These are phyloP conservation scores for Magnaporthiopsis poae DNA, from an alignment of 2,329 filamentous ascomycete genomes.

Conservation along the genomic window DNA sequence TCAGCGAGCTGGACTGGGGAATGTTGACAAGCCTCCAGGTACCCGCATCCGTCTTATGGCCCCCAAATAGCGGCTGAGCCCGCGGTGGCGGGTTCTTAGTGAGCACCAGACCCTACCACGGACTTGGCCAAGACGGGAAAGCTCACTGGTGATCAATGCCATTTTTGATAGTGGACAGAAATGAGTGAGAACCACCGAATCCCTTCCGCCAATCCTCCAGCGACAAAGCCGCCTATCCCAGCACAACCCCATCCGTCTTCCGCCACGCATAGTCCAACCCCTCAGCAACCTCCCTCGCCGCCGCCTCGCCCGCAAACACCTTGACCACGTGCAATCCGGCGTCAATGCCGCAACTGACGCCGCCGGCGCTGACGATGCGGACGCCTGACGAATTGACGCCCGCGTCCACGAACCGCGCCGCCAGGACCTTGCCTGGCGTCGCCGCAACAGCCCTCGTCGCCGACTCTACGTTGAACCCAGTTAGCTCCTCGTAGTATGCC, in stretches of 20 bases:
- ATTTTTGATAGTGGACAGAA: too few relatives aligned
- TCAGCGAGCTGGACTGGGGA: too few relatives aligned
- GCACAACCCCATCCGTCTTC: slow-evolving; percentile 8
- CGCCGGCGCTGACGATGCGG: slow-evolving; percentile 8
- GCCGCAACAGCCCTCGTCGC: background rate
- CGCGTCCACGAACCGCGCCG: slow-evolving; percentile 8
- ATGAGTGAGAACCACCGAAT: too few relatives aligned
- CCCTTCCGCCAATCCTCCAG: too few relatives aligned
- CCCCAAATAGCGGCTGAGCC: background rate
- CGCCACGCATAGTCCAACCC: slow-evolving; percentile 10
- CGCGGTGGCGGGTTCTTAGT: background rate
- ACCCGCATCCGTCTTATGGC: background rate
- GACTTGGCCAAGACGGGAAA: background rate
- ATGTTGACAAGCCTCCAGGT: too few relatives aligned
- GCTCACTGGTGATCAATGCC: too few relatives aligned
- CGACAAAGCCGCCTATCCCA: background rate
- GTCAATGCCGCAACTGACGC: slow-evolving; percentile 9
- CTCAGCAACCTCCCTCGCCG: slow-evolving; percentile 5
- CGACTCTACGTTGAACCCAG: background rate
- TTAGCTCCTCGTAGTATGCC: slow-evolving; percentile 2
- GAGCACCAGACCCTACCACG: background rate
- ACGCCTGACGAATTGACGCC: slow-evolving; percentile 2
- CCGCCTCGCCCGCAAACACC: slow-evolving; percentile 4
- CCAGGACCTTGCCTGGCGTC: background rate
- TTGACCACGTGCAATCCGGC: slow-evolving; percentile 9